These are phyloP conservation scores for Neurospora sp. DNA, from an alignment of 495 filamentous ascomycete genomes.

Conservation along the genomic window DNA sequence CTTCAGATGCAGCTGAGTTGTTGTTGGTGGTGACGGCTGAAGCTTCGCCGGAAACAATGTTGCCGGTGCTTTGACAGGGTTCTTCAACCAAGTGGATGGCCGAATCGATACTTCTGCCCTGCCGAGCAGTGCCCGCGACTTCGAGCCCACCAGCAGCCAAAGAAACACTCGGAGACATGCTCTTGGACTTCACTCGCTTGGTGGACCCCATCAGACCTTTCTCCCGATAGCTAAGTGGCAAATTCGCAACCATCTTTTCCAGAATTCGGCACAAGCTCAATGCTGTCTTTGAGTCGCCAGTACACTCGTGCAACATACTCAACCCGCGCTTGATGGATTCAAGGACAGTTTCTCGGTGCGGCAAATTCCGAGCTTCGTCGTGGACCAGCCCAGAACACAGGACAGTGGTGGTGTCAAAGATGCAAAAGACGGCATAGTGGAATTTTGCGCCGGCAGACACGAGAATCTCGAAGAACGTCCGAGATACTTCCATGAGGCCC, in stretches of 20 bases:
- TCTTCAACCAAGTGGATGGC: not conserved
- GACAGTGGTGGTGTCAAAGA: slow-evolving; percentile 41
- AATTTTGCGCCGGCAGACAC: slow-evolving; percentile 38
- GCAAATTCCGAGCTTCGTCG: slow-evolving; percentile 31
- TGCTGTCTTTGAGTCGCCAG: slow-evolving; percentile 17
- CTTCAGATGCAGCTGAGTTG: not conserved
- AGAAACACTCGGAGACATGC: not conserved
- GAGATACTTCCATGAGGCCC: slow-evolving; percentile 31
- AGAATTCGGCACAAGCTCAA: slow-evolving; percentile 19
- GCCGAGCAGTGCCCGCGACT: not conserved
- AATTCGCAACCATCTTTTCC: slow-evolving; percentile 11
- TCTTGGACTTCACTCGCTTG: slow-evolving; percentile 10
- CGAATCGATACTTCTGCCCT: not conserved
- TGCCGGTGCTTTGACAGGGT: not conserved
- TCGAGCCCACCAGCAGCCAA: not conserved
- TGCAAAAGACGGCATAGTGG: slow-evolving; percentile 41
- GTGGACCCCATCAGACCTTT: slow-evolving; percentile 10
- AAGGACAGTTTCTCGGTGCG: slow-evolving; percentile 31
- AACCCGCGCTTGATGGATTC: slow-evolving; percentile 28
- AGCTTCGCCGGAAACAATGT: not conserved
- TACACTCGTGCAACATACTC: slow-evolving; percentile 27
- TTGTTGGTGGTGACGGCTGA: not conserved
- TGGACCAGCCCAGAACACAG: slow-evolving; percentile 43
- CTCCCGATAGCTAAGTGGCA: slow-evolving; percentile 17
- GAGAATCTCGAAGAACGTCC: slow-evolving; percentile 30